Base-by-base conservation (phyloP, 1,284 basidiomycete species). In the Tausonia pullulans region DNA sequence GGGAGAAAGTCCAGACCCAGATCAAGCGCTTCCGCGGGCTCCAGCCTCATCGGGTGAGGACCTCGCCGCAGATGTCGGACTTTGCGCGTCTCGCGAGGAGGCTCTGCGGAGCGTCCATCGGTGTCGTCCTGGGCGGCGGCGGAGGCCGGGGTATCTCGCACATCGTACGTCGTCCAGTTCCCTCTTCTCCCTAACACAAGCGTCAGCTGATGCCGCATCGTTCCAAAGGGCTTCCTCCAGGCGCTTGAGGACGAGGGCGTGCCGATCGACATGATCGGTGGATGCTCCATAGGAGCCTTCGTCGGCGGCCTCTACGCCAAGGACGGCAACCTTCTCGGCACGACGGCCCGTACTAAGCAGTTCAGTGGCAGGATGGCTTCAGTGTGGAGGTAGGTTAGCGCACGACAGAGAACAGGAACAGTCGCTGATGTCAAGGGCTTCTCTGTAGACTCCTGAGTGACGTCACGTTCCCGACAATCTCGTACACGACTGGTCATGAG, bases 221-320 rank as follows among this genome's bases (percentile, higher is more conserved):
- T 27, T 27, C 27, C 27, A 27, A 27, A 90, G 88, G 92, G 92
- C 43, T 82, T 95, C 67, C 83, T 99, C 55, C 86, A 87, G 60
- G 95, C 95, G 10, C 74, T 98, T 67, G 90, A 93, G 71, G 96
- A 99, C 73, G 84, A 83, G 59, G 87, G 88, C 1, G 89, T 98
- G 61, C 96, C 95, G 0, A 87, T 98, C 65, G 95, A 98, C 72
- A 88, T 88, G 68, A 85, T 94, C 68, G 88, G 85, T 63, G 89
- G 87, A 80, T 78, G 83, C 84, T 91, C 56, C 87, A 98, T 98
- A 64, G 95, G 95, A 0, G 83, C 88, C 3, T 86, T 98, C 66
- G 86, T 99, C 56, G 95, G 93, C n/a, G 96, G 94, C 0, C 78
- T 99, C 41, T 99, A 98, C 77, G 93, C 96, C 7, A 83, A 88